Base-by-base conservation (phyloP, 352 stramenopile species). In the Globisporangium radiosum region DNA sequence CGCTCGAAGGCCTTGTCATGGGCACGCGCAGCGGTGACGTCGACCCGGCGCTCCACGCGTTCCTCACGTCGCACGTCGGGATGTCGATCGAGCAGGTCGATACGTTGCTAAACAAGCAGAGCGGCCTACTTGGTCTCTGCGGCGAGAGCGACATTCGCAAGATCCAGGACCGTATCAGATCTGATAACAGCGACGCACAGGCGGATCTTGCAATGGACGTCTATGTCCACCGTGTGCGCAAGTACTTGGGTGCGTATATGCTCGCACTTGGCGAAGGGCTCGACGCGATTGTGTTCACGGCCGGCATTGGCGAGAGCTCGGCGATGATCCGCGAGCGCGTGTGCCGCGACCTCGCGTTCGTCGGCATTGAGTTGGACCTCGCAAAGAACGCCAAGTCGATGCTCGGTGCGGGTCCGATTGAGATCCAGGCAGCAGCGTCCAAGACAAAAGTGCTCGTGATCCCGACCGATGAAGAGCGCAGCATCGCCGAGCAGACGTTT, bases 21-120 rank as follows among this genome's bases (percentile, higher is more conserved):
- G 88, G 87, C 54, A 96, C 89, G 52, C 86, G 89, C 39, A 88
- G 73, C 56, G 89, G 89, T 37, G 84, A 94, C 58, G 70, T 96
- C 9, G 89, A 97, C 70, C 81, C 87, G 10, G 84, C 79, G n/a
- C 65, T 97, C 11, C 74, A 92, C 57, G 70, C 78, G 25, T 96
- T 90, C 60, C 64, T 94, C 44, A 72, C 69, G 38, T 81, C 82
- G 45, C 68, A 91, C 47, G 59, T 90, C 14, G 57, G 76, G 38
- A 87, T 96, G 73, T 79, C 71, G 14, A 78, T 92, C 54, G 54
- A 78, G 47, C 67, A 96, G 11, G 75, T 96, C 10, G 79, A 95
- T 69, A 81, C 70, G 52, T 78, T 96, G 68, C 72, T 97, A 25
- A 97, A 97, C 71, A 97, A 96, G 71, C 74, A 95, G 75, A 92